A percentile compares a stretch with the other conserved stretches of the same genome.
Conservation (phyloP, 805 yeast species). For the Dipodascus geniculatus region DNA sequence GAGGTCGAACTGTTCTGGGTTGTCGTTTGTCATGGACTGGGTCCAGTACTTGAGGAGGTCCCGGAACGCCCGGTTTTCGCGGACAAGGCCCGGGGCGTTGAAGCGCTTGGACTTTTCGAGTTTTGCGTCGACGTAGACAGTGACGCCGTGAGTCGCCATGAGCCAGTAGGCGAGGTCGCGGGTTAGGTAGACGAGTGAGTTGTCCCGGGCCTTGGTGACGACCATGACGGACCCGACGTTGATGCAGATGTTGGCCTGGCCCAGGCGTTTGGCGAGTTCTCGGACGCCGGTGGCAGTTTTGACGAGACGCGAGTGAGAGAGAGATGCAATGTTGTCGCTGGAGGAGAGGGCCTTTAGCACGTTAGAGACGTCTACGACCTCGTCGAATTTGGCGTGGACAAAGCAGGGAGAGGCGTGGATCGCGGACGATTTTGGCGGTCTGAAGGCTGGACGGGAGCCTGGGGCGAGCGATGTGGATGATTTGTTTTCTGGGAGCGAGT, state of each 20-base stretch:
- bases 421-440: neutral
- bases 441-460: neutral
- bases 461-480: neutral
- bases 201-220: constrained; percentile 84
- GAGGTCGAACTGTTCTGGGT: constrained; percentile 49
- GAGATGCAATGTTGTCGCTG: constrained; percentile 22
- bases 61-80: constrained; percentile 34
- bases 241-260: constrained; percentile 34
- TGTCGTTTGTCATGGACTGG: constrained; percentile 34
- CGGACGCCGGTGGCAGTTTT: constrained; percentile 23
- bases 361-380: constrained; percentile 4
- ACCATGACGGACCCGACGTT: constrained; percentile 66
- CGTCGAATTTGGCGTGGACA: constrained; percentile 8
- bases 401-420: constrained; percentile 7
- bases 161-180: constrained; percentile 76
- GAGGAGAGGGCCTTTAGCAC: constrained; percentile 31
- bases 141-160: constrained; percentile 29
- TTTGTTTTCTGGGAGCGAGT: neutral
- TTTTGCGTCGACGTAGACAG: constrained; percentile 63
- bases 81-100: constrained; percentile 40
- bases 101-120: constrained; percentile 54
- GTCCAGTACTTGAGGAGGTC: constrained; percentile 56
- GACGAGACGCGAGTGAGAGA: constrained; percentile 10
- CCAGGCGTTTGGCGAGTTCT: constrained; percentile 19
- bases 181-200: constrained; percentile 61